A percentile compares a stretch with the other conserved stretches of the same genome.
phyloP scores from a whole-genome alignment of 106 monocot species.

The Chionographis japonica region DNA sequence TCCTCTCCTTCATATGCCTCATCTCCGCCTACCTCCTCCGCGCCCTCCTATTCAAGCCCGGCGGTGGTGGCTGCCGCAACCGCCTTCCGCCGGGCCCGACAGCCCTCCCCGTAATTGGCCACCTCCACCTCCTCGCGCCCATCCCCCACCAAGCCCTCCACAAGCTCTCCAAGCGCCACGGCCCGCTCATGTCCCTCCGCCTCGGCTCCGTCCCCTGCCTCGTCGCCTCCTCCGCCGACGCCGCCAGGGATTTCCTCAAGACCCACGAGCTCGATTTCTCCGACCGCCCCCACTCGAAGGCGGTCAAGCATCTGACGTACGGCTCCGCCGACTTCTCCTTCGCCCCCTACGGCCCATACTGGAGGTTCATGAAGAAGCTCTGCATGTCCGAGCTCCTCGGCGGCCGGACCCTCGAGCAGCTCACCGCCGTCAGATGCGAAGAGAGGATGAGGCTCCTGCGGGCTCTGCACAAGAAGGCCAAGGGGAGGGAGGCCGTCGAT shows the following conservation, averaged over 20 bases:
- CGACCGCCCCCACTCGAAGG: slow-evolving; percentile 4
- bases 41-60: not conserved
- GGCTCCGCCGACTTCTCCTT: slow-evolving; percentile 14
- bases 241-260: slow-evolving; percentile 11
- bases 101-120: slow-evolving; percentile 28
- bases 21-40: not conserved
- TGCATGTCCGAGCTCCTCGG: slow-evolving; percentile 25
- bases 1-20: not conserved
- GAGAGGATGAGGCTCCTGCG: slow-evolving; percentile 1
- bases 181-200: slow-evolving; percentile 18
- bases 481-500: not conserved
- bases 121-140: slow-evolving; percentile 25
- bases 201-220: slow-evolving; percentile 16
- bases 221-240: slow-evolving; percentile 8
- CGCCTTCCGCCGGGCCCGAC: slow-evolving; percentile 14
- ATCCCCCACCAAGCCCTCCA: slow-evolving; percentile 22
- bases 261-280: slow-evolving; percentile 15
- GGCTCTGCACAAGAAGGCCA: not conserved
- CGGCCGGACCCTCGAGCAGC: slow-evolving; percentile 12
- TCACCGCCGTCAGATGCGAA: not conserved
- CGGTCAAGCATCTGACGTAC: slow-evolving; percentile 1
- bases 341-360: slow-evolving; percentile 25
- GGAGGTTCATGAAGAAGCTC: slow-evolving; percentile 22
- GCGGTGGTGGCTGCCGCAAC: no score
- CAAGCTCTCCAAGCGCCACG: slow-evolving; percentile 4